Evolutionary conservation across 148 eudicot genomes (phyloP), one percentile per base, ranked within the genome.

Genomic region (Salicornia ramosissima): DNA sequence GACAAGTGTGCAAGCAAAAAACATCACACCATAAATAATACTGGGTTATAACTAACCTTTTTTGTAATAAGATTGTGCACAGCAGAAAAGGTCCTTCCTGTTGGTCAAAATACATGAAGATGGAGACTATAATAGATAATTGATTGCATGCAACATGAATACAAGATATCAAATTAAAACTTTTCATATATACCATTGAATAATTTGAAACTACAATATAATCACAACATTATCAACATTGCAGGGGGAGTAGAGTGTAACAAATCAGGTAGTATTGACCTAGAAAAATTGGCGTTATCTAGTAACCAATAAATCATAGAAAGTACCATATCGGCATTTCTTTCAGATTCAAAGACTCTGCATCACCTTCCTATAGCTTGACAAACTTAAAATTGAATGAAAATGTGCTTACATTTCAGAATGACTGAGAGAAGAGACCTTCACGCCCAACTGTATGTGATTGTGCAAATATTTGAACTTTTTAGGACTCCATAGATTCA

Each of bases 341-440:
- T n/a, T n/a, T n/a, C n/a, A n/a, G n/a, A n/a, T n/a, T 21, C 7
- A 28, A 56, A 29, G 34, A 34, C 18, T 26, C 19, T 56, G 61
- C 61, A 2, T 2, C 34, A 56, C 61, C 34, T 56, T 30, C 6
- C 42, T 30, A 19, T 6, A 18, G 18, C 40, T 8, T 59, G 0
- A 59, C 24, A 24, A 0, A 30, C n/a, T 9, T 18, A 40, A 60
- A 42, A 22, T 56, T 63, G 19, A 25, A 49, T 21, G 36, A 19
- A 76, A 65, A 64, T 22, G 50, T 54, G 54, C 99, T 87, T 84
- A 94, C 99, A 87, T 82, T 53, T 86, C 87, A 25, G 49, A 53
- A 69, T 71, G 67, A 61, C 56, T 57, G 73, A 94, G 83, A 18
- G 97, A 86, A 70, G 99, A 90, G 65, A 94, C 85, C 75, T 88